phyloP scores from a whole-genome alignment of 768 basidiomycete genomes.

The Boletales sp. region DNA sequence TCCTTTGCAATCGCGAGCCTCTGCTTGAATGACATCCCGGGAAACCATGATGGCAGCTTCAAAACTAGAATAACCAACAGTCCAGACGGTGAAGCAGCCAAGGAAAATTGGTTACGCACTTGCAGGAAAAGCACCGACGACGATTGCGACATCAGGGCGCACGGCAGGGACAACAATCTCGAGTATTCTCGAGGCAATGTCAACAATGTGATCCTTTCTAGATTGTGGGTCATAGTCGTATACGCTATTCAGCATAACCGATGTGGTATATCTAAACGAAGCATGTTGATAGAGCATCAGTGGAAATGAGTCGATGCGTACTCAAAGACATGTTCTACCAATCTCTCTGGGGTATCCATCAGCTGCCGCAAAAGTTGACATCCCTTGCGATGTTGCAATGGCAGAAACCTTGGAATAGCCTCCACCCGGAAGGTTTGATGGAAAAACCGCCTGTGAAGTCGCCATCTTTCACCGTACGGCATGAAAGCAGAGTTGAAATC shows the following conservation, averaged over 20 bases:
- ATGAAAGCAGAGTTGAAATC: neutral
- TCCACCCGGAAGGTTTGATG: slow-evolving; percentile 15
- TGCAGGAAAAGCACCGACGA: slow-evolving; percentile 13
- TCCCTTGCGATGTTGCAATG: slow-evolving; percentile 12
- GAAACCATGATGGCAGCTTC: slow-evolving; percentile 17
- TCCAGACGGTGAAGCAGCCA: neutral
- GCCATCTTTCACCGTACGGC: slow-evolving; percentile 19
- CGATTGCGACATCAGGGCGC: neutral
- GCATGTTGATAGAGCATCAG: neutral
- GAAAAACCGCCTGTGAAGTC: slow-evolving; percentile 16
- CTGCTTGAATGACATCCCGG: slow-evolving; percentile 15
- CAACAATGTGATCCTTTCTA: too few relatives aligned
- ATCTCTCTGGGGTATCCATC: neutral
- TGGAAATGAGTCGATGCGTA: neutral
- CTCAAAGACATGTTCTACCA: neutral
- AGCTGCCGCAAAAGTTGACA: slow-evolving; percentile 6
- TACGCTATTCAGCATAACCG: too few relatives aligned
- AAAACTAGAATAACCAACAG: slow-evolving; percentile 5
- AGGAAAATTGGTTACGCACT: neutral
- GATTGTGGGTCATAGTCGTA: too few relatives aligned
- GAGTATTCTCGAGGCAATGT: neutral
- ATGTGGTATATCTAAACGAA: too few relatives aligned
- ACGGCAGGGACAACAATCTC: neutral
- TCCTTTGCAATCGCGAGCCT: slow-evolving; percentile 3
- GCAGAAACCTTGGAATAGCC: slow-evolving; percentile 10